Evolutionary conservation across 306 rosid genomes (phyloP).

Genomic region (Lagenaria siceraria): DNA sequence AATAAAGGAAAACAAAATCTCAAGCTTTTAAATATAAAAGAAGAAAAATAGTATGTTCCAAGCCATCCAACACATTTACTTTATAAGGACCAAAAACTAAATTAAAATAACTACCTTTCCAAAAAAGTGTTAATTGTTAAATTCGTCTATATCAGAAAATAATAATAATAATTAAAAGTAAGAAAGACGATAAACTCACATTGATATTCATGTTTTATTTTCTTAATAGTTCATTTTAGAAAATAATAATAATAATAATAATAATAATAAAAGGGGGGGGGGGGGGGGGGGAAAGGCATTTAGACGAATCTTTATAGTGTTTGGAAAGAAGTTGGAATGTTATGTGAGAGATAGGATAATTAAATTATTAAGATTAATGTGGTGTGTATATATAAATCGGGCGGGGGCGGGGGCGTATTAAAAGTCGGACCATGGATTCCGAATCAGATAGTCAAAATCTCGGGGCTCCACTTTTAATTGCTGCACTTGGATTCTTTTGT

Average conservation of each 20-base stretch:
- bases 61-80: too few relatives aligned
- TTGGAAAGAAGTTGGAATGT: neutral
- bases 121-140: neutral
- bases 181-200: neutral
- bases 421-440: conserved; percentile 5
- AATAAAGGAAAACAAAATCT: too few relatives aligned
- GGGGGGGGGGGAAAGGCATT: neutral
- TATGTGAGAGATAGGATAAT: neutral
- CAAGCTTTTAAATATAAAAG: too few relatives aligned
- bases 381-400: too few relatives aligned
- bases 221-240: too few relatives aligned
- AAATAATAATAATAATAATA: too few relatives aligned
- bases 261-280: too few relatives aligned
- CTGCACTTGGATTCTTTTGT: neutral
- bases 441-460: neutral
- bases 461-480: conserved; percentile 1
- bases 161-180: neutral
- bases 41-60: too few relatives aligned
- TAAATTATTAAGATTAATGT: neutral
- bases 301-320: neutral
- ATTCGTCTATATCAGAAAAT: neutral
- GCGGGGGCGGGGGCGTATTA: neutral
- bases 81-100: too few relatives aligned
- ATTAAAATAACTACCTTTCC: too few relatives aligned
- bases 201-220: neutral